Percentiles rank a stretch among this genome's conserved stretches.
Conservation (phyloP, 2,329 filamentous ascomycete genomes). For the Curvularia sp. region DNA sequence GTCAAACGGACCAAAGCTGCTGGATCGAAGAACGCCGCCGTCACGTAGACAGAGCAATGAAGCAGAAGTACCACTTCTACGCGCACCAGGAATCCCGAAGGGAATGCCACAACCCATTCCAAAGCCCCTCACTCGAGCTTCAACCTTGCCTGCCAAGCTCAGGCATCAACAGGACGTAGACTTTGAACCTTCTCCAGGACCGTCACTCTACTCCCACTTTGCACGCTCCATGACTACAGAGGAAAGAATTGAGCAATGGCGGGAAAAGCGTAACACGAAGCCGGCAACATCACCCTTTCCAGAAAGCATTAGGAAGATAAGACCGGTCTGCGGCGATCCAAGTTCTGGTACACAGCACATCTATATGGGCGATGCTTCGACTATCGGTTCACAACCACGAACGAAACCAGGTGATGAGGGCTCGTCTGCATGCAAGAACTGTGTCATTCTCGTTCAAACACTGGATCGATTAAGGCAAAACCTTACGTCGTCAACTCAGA, state of each 20-base stretch:
- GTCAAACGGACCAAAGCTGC: constrained; percentile 6
- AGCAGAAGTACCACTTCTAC: constrained; percentile 21
- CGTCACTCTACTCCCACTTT: constrained; percentile 33
- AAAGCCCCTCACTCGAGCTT: constrained; percentile 28
- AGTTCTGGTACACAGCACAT: constrained; percentile 22
- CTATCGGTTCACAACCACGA: neutral
- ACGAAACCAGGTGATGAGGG: neutral
- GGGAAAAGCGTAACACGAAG: constrained; percentile 6
- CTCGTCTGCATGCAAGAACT: constrained; percentile 29
- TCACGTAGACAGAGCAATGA: neutral
- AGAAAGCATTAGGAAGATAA: neutral
- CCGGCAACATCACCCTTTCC: neutral
- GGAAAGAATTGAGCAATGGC: constrained; percentile 31
- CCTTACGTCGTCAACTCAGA: constrained; percentile 7
- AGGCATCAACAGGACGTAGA: constrained; percentile 17
- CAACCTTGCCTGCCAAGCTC: constrained; percentile 30
- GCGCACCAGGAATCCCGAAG: constrained; percentile 38
- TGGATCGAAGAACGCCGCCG: neutral
- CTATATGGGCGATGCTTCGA: constrained; percentile 20
- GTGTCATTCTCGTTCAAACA: constrained; percentile 34
- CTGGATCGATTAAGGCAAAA: constrained; percentile 34
- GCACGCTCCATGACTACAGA: constrained; percentile 36
- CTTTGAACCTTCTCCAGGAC: constrained; percentile 28
- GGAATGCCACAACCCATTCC: constrained; percentile 19
- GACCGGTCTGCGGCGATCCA: constrained; percentile 30